Percentiles rank a stretch among this genome's conserved stretches.
Conservation (phyloP, 75 land plant genomes). For the Sequoia sempervirens region DNA sequence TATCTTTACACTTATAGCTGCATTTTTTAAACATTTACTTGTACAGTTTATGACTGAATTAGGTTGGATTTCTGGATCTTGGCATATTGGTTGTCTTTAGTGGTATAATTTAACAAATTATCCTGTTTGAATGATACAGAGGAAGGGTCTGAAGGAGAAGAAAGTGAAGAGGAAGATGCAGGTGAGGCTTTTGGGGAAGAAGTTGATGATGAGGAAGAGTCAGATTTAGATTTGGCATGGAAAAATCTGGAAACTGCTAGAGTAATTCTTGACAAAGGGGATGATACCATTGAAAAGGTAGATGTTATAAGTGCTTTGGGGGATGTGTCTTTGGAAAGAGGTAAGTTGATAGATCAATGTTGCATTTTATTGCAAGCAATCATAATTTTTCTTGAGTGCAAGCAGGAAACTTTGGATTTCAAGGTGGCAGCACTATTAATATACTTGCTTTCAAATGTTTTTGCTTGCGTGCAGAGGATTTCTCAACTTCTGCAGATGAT, state of each 20-base stretch:
- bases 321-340: constrained; percentile 92
- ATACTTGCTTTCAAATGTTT: not conserved
- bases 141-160: constrained; percentile 5
- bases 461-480: constrained; percentile 64
- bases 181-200: not conserved
- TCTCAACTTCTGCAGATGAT: constrained; percentile 80
- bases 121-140: not conserved
- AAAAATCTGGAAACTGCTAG: constrained; percentile 94
- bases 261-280: constrained; percentile 46
- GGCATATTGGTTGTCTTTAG: too few relatives aligned
- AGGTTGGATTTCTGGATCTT: not conserved
- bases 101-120: not conserved
- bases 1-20: not conserved
- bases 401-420: not conserved
- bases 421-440: not conserved
- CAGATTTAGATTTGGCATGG: constrained; percentile 9
- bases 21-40: not conserved
- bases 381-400: not conserved
- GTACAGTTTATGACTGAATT: not conserved
- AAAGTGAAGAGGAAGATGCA: constrained; percentile 7
- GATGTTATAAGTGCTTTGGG: constrained; percentile 70
- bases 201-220: constrained; percentile 8
- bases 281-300: constrained; percentile 4
- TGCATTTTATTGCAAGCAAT: not conserved
- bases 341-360: constrained; percentile 21